Evolutionary conservation across 495 filamentous ascomycete species (phyloP).

Genomic region (Extremus antarcticus): DNA sequence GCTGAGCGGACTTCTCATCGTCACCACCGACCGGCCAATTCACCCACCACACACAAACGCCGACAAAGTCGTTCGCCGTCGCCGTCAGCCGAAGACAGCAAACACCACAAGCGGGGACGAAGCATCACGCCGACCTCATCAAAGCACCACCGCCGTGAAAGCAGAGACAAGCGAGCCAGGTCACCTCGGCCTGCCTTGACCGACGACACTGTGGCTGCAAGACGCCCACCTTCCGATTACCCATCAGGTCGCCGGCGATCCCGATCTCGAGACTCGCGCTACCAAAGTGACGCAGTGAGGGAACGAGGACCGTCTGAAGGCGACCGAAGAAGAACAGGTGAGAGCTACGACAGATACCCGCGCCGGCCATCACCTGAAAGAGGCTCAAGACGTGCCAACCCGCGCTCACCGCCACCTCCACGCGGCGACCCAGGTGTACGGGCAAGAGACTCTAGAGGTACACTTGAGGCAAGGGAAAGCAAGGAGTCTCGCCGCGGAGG

Average conservation of each 20-base stretch:
- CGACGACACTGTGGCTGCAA: constrained; percentile 2
- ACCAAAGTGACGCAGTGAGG: constrained; percentile 15
- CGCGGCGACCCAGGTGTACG: background rate
- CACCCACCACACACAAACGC: constrained; percentile 25
- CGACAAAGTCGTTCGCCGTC: constrained; percentile 23
- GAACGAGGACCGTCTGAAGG: constrained; percentile 12
- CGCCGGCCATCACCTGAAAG: background rate
- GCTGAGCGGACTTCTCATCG: constrained; percentile 22
- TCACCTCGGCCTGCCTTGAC: constrained; percentile 5
- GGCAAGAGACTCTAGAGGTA: background rate
- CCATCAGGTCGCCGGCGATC: constrained; percentile 10
- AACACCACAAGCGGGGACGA: constrained; percentile 19
- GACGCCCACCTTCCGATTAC: background rate
- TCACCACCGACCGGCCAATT: constrained; percentile 11
- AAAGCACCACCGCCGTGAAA: background rate
- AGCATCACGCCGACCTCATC: constrained; percentile 18
- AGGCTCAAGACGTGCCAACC: constrained; percentile 1
- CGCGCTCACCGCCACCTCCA: constrained; percentile 7
- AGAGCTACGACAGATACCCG: background rate
- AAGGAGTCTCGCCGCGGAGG: background rate
- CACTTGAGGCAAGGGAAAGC: background rate
- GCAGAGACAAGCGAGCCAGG: background rate
- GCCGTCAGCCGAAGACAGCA: constrained; percentile 15
- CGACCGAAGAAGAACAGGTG: constrained; percentile 5
- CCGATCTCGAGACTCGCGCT: constrained; percentile 26